Base-by-base conservation (phyloP, 2,329 filamentous ascomycete species). In the Stagonosporopsis vannaccii region DNA sequence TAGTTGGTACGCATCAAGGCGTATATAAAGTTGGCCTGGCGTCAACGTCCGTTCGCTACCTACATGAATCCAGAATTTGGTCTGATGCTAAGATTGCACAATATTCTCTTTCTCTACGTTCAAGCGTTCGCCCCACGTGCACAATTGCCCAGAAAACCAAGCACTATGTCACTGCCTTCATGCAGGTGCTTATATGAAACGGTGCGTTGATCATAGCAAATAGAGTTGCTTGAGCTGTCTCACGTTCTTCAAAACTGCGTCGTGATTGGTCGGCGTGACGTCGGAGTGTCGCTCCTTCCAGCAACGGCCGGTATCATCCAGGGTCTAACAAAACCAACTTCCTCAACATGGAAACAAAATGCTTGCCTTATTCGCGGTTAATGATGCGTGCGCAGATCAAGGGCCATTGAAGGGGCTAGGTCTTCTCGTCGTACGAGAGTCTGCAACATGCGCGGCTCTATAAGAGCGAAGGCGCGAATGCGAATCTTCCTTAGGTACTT, bases 171-270 rank as follows among this genome's bases (percentile, higher is more conserved):
- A 46, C 25, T 56, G 25, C 19, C 12, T 15, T 43, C 30, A 46
- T 51, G 47, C 47, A 51, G 35, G 47, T 47, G 42, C 42, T 39
- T 43, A 35, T 9, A 43, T 42, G 37, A 37, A 41, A 56, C 42
- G 48, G 20, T n/a, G 28, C 13, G 42, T 37, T 37, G 53, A 43
- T 51, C 25, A 23, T 37, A 12, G 55, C 55, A 37, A 58, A 58
- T 51, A 45, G 37, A 32, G 23, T 30, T 45, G 35, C 25, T 17
- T 26, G 25, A 47, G 3, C n/a, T n/a, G 58, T 66, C 58, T 65
- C 63, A 68, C 64, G 64, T 68, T 67, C 41, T 25, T 2, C 22
- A 20, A n/a, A 22, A n/a, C n/a, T 7, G 13, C n/a, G 23, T 28
- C 32, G 11, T 57, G 48, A 64, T 66, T 68, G 61, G 65, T 20